Evolutionary conservation across 78 protist species (phyloP), one percentile per base, ranked within the genome.

Genomic region (Acrasis kona): DNA sequence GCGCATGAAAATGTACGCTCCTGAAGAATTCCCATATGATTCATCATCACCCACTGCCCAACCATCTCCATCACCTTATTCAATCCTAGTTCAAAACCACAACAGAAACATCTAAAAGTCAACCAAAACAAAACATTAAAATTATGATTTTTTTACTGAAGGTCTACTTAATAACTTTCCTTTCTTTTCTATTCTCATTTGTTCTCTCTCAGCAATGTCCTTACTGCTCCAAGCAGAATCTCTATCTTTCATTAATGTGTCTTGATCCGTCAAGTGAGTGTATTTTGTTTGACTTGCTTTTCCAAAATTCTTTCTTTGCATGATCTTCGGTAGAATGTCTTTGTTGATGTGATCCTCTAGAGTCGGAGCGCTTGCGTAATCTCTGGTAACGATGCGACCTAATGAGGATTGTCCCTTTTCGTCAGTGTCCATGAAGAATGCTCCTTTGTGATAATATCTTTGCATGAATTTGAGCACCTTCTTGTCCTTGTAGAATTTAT

Each of bases 281-380:
- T 50, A 50, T 50, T 50, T 50, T 50, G 61, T 50, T 50, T 19
- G 19, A n/a, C 61, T 19, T 50, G 19, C 19, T 19, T 50, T 50
- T n/a, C 79, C 79, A 19, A 74, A 74, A 36, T 74, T 74, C 74
- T 74, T 74, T 10, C 42, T 72, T 38, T 74, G 79, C 79, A 74
- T 74, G 7, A 7, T 10, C 40, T 0, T 2, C 7, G 79, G 79
- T 65, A 74, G 0, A 28, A 39, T 29, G 39, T n/a, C 39, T 38
- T 74, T 30, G 29, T 74, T 50, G 34, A 50, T 58, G 29, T 57
- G 12, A 5, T 36, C 28, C 29, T 74, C 79, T 28, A 9, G 9
- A 3, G 74, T 65, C 4, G 79, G 41, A 9, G 79, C n/a, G 37
- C 19, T 28, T 61, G 74, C 79, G 34, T 12, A 74, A 65, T 74